These are phyloP conservation scores for Phlyctochytrium planicorne DNA, from an alignment of 192 early-diverging fungal species.

Conservation along the genomic window DNA sequence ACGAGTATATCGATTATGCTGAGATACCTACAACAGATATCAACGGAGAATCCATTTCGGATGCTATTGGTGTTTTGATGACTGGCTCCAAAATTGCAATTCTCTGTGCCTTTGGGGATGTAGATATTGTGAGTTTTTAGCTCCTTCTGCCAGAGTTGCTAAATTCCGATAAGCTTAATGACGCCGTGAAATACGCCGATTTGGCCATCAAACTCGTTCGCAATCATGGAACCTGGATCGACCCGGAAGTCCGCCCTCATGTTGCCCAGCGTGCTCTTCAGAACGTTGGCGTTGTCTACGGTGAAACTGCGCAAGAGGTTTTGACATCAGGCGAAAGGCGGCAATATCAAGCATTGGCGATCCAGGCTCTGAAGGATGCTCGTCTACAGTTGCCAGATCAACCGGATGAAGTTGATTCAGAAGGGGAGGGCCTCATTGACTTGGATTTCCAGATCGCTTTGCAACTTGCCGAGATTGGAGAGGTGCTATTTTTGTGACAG, in stretches of 20 bases:
- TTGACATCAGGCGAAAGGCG: slow-evolving; percentile 18
- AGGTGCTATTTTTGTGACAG: slow-evolving; percentile 31
- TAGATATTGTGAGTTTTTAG: slow-evolving; percentile 33
- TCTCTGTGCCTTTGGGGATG: slow-evolving; percentile 31
- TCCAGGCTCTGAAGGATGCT: slow-evolving; percentile 24
- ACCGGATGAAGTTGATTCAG: slow-evolving; percentile 6
- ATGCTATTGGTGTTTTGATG: slow-evolving; percentile 46
- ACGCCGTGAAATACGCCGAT: slow-evolving; percentile 40
- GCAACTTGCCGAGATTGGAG: slow-evolving; percentile 46
- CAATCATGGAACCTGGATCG: slow-evolving; percentile 22
- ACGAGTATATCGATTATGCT: too few relatives aligned
- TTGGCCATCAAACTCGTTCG: slow-evolving; percentile 37
- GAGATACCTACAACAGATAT: too few relatives aligned
- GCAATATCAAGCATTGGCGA: slow-evolving; percentile 31
- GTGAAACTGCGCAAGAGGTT: slow-evolving; percentile 46
- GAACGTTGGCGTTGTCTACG: slow-evolving; percentile 41
- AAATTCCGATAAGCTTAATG: slow-evolving; percentile 36
- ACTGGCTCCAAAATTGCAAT: slow-evolving; percentile 34
- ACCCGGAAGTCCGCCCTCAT: slow-evolving; percentile 9
- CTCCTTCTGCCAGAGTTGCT: too few relatives aligned
- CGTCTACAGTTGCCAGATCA: not conserved
- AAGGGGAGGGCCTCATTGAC: slow-evolving; percentile 11
- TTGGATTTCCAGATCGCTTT: slow-evolving; percentile 46
- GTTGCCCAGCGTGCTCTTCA: slow-evolving; percentile 17
- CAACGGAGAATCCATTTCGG: slow-evolving; percentile 43